A percentile compares a stretch with the other conserved stretches of the same genome.
phyloP scores from a whole-genome alignment of 2,329 filamentous ascomycete genomes.

The Paraphoma sp. region DNA sequence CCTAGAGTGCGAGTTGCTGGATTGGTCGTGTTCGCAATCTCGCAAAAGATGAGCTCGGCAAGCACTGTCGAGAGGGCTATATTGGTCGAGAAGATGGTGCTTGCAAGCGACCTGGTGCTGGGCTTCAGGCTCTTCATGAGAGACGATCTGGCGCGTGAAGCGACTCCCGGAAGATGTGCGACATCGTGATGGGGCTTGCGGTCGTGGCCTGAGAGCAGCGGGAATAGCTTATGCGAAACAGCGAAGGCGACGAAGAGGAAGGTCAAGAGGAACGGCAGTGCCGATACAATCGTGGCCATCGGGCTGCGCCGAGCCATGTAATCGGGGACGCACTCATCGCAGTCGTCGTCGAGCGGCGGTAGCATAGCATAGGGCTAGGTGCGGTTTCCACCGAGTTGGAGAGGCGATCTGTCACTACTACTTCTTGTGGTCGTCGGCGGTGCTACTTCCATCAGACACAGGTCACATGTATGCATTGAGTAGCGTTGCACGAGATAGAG shows the following conservation, averaged over 20 bases:
- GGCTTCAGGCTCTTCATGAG: slow-evolving; percentile 48
- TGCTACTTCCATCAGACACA: slow-evolving; percentile 34
- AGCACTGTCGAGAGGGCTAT: slow-evolving; percentile 79
- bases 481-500: slow-evolving; percentile 10
- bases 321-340: slow-evolving; percentile 66
- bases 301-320: slow-evolving; percentile 52
- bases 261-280: slow-evolving; percentile 72
- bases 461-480: slow-evolving; percentile 12
- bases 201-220: slow-evolving; percentile 68
- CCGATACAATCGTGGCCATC: slow-evolving; percentile 64
- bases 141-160: slow-evolving; percentile 29
- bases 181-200: slow-evolving; percentile 69
- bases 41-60: slow-evolving; percentile 81
- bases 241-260: slow-evolving; percentile 69
- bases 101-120: slow-evolving; percentile 54
- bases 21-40: slow-evolving; percentile 79
- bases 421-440: slow-evolving; percentile 16
- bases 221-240: slow-evolving; percentile 73
- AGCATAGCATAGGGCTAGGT: slow-evolving; percentile 42
- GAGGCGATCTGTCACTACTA: slow-evolving; percentile 23
- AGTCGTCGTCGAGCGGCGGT: slow-evolving; percentile 53
- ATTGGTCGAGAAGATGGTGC: slow-evolving; percentile 75
- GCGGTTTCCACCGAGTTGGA: slow-evolving; percentile 7
- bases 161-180: slow-evolving; percentile 60
- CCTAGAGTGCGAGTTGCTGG: slow-evolving; percentile 71